Evolutionary conservation across 179 eudicot genomes (phyloP).

Genomic region (Amaranthus tricolor): DNA sequence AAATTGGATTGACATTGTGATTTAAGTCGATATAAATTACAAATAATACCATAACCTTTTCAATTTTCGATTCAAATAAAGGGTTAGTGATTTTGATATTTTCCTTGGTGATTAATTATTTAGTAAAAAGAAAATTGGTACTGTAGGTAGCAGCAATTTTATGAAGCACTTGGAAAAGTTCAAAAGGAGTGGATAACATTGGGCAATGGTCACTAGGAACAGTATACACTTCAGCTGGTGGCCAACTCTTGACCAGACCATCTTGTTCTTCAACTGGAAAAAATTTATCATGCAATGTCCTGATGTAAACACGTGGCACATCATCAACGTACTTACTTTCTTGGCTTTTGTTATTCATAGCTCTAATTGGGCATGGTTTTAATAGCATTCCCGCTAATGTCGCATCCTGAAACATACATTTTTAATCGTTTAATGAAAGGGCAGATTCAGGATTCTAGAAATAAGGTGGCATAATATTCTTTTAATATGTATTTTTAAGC

Average conservation of each 20-base stretch:
- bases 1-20: too few species aligned
- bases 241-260: slow-evolving; percentile 38
- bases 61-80: too few species aligned
- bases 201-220: slow-evolving; percentile 41
- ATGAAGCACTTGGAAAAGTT: slow-evolving; percentile 9
- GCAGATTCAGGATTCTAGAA: neutral
- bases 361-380: slow-evolving; percentile 50
- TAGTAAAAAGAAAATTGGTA: too few species aligned
- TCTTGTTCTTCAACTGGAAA: slow-evolving; percentile 31
- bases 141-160: neutral
- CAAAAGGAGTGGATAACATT: slow-evolving; percentile 32
- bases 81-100: too few species aligned
- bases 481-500: too few species aligned
- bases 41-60: too few species aligned
- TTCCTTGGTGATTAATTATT: too few species aligned
- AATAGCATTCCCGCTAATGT: slow-evolving; percentile 65
- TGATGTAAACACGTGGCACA: slow-evolving; percentile 45
- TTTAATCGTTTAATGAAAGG: neutral
- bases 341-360: slow-evolving; percentile 32
- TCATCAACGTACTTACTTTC: slow-evolving; percentile 25
- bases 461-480: neutral
- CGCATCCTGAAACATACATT: slow-evolving; percentile 40
- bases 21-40: too few species aligned
- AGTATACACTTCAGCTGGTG: slow-evolving; percentile 29
- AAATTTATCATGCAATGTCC: slow-evolving; percentile 30